Evolutionary conservation across 2,329 filamentous ascomycete genomes (phyloP), one percentile per base, ranked within the genome.

Genomic region (Penicillium sp.): DNA sequence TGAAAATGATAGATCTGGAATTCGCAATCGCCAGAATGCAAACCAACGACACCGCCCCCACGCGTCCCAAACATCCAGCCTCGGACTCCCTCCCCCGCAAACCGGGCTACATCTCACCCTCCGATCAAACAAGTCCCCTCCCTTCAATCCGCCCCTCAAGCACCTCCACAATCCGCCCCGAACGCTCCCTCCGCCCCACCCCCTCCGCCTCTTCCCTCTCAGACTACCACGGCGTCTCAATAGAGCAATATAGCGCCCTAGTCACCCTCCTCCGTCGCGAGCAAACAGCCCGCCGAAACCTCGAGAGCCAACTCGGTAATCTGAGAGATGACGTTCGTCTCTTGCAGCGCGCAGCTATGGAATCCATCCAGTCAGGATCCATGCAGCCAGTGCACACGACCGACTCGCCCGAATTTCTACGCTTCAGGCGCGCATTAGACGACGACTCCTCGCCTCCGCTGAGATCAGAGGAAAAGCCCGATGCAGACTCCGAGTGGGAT

Each of bases 1-100:
- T 80, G 21, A 80, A 80, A 55, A 63, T 80, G 46, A 78, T 79
- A 58, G 78, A 80, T 45, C 68, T 80, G 4, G 78, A 80, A 58
- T 77, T 78, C 51, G 78, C 78, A 5, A 76, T 80, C 55, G 75
- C 77, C 1, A 75, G 77, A 48, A 70, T 80, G 54, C 78, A 80
- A 59, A 72, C 68, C 44, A 67, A 60, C 29, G 59, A 67, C 11
- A 53, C 63, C 36, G 64, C 45, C 22, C 56, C 45, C 40, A 58
- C 24, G 24, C 34, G 34, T n/a, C 34, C n/a, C 11, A 53, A 31
- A 58, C 62, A 16, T 47, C 48, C 13, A 46, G 56, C 24, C 54
- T 52, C 51, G 27, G 57, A 57, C 4, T 55, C 57, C 6, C 48
- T 50, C 32, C 31, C 40, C 5, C 42, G 59, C 31, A 60, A 66